These are phyloP conservation scores for Rhynchospora tenuis DNA, from an alignment of 176 grass and related monocot genomes.

Conservation along the genomic window DNA sequence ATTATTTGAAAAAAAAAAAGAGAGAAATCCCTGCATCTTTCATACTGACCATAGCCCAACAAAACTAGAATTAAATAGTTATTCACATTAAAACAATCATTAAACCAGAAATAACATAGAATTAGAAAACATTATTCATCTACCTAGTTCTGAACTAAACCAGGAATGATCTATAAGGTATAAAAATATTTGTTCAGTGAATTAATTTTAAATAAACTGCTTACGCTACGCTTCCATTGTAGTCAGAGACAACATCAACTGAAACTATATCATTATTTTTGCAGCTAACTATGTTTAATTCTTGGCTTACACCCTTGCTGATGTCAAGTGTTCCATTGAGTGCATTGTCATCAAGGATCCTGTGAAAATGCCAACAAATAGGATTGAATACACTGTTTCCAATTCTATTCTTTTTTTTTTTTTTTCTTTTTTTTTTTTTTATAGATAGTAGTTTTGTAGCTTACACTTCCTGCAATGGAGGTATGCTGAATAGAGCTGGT, in stretches of 20 bases:
- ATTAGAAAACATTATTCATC: neutral
- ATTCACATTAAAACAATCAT: neutral
- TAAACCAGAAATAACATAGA: neutral
- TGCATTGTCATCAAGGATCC: slow-evolving; percentile 64
- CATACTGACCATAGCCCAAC: neutral
- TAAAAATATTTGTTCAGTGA: neutral
- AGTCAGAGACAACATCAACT: slow-evolving; percentile 23
- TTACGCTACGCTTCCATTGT: slow-evolving; percentile 71
- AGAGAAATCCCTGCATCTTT: neutral
- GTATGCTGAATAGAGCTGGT: slow-evolving; percentile 48
- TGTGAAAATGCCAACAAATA: slow-evolving; percentile 10
- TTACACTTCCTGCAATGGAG: slow-evolving; percentile 90
- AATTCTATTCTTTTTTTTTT: neutral
- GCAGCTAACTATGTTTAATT: slow-evolving; percentile 71
- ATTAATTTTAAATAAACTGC: neutral
- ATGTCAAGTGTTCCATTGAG: slow-evolving; percentile 79
- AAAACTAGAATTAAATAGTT: neutral
- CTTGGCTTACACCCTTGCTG: slow-evolving; percentile 48
- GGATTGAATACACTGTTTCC: neutral
- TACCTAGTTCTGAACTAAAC: neutral
- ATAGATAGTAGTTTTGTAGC: neutral
- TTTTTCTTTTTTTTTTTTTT: neutral
- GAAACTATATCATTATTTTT: slow-evolving; percentile 59
- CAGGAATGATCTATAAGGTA: neutral
- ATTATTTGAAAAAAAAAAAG: neutral